phyloP scores from a whole-genome alignment of 495 filamentous ascomycete genomes.

The Penicillium crystallinum region DNA sequence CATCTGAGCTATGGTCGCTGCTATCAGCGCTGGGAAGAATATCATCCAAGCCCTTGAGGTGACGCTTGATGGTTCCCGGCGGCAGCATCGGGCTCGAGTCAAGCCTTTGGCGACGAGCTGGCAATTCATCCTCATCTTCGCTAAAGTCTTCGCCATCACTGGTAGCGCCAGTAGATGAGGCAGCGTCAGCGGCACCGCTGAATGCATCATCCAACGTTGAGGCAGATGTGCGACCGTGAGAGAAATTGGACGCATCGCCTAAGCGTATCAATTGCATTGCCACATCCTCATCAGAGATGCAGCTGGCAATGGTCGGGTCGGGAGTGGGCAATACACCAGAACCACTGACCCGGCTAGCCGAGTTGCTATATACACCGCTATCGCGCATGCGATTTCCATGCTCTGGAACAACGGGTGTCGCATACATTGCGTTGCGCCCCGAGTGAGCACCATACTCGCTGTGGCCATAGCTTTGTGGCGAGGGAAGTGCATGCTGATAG shows the following conservation, averaged over 20 bases:
- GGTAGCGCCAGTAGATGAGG: constrained; percentile 78
- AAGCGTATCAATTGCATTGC: constrained; percentile 93
- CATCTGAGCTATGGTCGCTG: constrained; percentile 64
- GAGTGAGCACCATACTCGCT: constrained; percentile 44
- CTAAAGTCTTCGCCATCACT: constrained; percentile 73
- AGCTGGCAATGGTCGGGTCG: constrained; percentile 89
- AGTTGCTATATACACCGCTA: constrained; percentile 31
- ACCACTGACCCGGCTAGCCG: constrained; percentile 36
- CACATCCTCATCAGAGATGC: constrained; percentile 96
- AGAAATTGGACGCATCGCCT: constrained; percentile 85
- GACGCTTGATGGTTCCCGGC: constrained; percentile 46
- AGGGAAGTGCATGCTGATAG: constrained; percentile 66
- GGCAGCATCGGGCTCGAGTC: constrained; percentile 53
- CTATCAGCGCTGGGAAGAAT: constrained; percentile 64
- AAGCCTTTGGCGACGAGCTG: constrained; percentile 56
- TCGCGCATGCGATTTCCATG: constrained; percentile 63
- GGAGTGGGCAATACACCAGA: constrained; percentile 79
- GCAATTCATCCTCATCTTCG: constrained; percentile 63
- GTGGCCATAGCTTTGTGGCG: constrained; percentile 68
- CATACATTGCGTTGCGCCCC: constrained; percentile 40
- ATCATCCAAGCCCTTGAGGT: constrained; percentile 54
- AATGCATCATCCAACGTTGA: constrained; percentile 90
- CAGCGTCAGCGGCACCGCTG: constrained; percentile 78
- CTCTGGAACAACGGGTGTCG: constrained; percentile 52
- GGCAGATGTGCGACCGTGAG: constrained; percentile 84